Base-by-base conservation (phyloP, 208 protist species). In the Leishmania tarentolae region DNA sequence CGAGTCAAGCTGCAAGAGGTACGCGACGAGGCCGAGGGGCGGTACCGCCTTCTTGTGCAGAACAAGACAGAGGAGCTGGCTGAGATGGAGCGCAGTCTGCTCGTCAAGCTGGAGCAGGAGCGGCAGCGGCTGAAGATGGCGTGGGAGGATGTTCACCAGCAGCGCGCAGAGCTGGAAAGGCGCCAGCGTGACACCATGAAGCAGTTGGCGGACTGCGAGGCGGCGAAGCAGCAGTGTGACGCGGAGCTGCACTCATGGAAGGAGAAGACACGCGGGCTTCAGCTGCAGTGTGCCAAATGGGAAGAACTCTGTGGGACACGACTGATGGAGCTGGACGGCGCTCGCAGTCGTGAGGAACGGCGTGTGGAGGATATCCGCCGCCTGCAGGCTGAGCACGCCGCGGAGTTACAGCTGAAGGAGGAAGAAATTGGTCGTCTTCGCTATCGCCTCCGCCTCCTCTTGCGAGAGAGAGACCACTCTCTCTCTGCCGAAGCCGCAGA, bases 361-460 rank as follows among this genome's bases (percentile, higher is more conserved):
- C 91, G 92, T 3, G 75, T 92, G 44, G 91, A 93, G 68, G 94
- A 97, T 66, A 65, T 95, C 8, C 91, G 88, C 21, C 89, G 92
- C 0, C 79, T 92, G 74, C 90, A 95, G 74, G 89, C 91, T 37
- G 94, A 97, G 75, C 91, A 95, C 79, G 84, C 89, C 3, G 86
- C 92, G 53, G 94, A 97, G 86, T 68, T 97, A 71, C 88, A 86
- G 46, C 72, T 97, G 70, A 94, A 94, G 84, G 92, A 97, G 19
- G 94, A 97, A 70, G 91, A 94, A 65, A 82, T 97, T 19, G 53
- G 82, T 21, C 94, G 91, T 21, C 86, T 95, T 37, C 92, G 91
- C 24, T 94, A 93, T 76, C 92, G 92, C 35, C 47, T 95, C 63
- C 91, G 91, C 15, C 83, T 85, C n/a, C 52, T 92, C 35, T 44